Percentiles rank a stretch among this genome's conserved stretches.
Evolutionary conservation across 2,329 filamentous ascomycete species (phyloP).

Genomic region (Colletotrichum theobromicola): DNA sequence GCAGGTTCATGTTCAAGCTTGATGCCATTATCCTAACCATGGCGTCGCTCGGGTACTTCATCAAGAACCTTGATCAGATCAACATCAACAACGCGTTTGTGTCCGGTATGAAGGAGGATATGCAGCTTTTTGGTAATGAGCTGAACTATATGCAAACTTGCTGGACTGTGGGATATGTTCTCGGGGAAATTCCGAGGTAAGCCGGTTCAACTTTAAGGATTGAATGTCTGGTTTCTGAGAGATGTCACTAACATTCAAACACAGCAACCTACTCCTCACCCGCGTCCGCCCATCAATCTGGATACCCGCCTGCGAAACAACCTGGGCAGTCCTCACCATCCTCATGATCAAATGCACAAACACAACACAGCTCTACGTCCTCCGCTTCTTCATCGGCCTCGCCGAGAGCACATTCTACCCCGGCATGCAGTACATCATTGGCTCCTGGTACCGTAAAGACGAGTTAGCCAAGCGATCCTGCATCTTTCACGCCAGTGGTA

Average conservation of each 20-base stretch:
- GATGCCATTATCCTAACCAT: constrained; percentile 41
- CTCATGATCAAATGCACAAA: constrained; percentile 36
- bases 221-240: rapidly evolving
- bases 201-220: rapidly evolving
- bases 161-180: constrained; percentile 29
- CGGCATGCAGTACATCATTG: constrained; percentile 29
- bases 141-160: constrained; percentile 30
- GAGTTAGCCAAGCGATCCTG: constrained; percentile 34
- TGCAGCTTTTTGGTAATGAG: constrained; percentile 30
- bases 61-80: constrained; percentile 34
- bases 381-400: constrained; percentile 35
- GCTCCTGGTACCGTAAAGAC: constrained; percentile 33
- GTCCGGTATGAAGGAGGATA: constrained; percentile 30
- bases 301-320: constrained; percentile 33
- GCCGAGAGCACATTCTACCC: constrained; percentile 31
- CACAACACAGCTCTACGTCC: constrained; percentile 35
- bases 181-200: constrained; percentile 31
- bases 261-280: constrained; percentile 37
- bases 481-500: constrained; percentile 29
- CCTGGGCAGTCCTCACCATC: constrained; percentile 37
- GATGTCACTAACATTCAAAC: constrained; percentile 6
- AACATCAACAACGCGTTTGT: constrained; percentile 40
- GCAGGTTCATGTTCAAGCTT: constrained; percentile 46
- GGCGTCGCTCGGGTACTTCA: constrained; percentile 33
- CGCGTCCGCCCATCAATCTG: constrained; percentile 32